Conservation (phyloP, 306 rosid species). For the Lathyrus aphaca region DNA sequence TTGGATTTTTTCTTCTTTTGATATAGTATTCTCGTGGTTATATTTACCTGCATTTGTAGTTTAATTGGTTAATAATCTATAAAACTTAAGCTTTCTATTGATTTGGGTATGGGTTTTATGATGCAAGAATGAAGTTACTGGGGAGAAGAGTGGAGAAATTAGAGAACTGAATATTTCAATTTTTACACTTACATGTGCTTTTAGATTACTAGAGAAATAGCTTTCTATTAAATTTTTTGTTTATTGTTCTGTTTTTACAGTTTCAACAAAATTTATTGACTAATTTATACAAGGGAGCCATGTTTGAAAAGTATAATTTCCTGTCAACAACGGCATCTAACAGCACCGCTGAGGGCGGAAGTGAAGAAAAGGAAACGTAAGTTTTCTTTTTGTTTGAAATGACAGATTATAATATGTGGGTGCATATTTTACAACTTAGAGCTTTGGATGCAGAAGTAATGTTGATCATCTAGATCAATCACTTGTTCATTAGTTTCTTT, state of each 20-base stretch:
- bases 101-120: neutral
- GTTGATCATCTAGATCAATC: slow-evolving; percentile 8
- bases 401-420: slow-evolving; percentile 7
- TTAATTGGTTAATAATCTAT: neutral
- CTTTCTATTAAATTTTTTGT: neutral
- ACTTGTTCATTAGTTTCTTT: neutral
- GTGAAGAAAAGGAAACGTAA: slow-evolving; percentile 45
- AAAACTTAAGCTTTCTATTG: slow-evolving; percentile 5
- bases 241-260: slow-evolving; percentile 10
- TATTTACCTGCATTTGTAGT: too few relatives aligned
- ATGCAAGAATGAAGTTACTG: slow-evolving; percentile 5
- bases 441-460: slow-evolving; percentile 19
- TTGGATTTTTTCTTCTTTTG: neutral
- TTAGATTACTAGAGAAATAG: slow-evolving; percentile 15
- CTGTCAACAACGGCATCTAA: slow-evolving; percentile 42
- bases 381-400: slow-evolving; percentile 40
- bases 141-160: too few relatives aligned
- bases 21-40: neutral
- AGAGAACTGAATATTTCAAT: neutral
- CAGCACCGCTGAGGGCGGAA: slow-evolving; percentile 41
- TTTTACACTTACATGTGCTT: slow-evolving; percentile 7
- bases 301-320: slow-evolving; percentile 36
- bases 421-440: slow-evolving; percentile 10
- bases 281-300: slow-evolving; percentile 39
- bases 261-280: slow-evolving; percentile 30